Conservation (phyloP, 1,284 basidiomycete genomes). For the Malassezia brasiliensis region DNA sequence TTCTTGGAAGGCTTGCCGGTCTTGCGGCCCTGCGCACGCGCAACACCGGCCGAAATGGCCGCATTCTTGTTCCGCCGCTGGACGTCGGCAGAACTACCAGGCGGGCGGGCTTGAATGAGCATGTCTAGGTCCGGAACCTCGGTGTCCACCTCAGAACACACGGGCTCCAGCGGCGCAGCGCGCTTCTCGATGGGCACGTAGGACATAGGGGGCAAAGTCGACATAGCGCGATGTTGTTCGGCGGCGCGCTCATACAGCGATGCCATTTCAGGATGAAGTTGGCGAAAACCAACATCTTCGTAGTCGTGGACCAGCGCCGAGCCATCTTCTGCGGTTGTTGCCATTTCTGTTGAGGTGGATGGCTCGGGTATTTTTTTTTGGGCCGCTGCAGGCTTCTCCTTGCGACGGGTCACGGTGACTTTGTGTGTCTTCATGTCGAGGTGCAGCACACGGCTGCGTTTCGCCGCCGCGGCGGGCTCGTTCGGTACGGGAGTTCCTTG, state of each 20-base stretch:
- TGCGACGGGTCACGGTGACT: constrained; percentile 9
- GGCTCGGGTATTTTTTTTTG: neutral
- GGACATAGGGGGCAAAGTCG: neutral
- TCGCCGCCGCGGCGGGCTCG: neutral
- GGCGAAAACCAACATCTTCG: constrained; percentile 10
- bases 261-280: neutral
- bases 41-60: neutral
- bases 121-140: constrained; percentile 8
- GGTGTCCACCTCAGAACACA: neutral
- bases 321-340: constrained; percentile 12
- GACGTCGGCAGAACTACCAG: constrained; percentile 4
- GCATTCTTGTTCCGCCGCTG: neutral
- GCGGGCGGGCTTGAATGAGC: constrained; percentile 7
- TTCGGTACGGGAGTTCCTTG: neutral
- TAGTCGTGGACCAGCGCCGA: constrained; percentile 3
- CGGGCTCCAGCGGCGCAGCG: neutral
- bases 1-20: constrained; percentile 8
- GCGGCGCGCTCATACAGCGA: neutral
- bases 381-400: neutral
- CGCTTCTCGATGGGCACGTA: constrained; percentile 4
- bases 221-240: neutral
- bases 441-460: constrained; percentile 10
- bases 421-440: constrained; percentile 19
- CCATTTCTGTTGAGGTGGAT: neutral
- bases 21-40: constrained; percentile 14